Evolutionary conservation across 2,329 filamentous ascomycete genomes (phyloP), one percentile per base, ranked within the genome.

Genomic region (Cytospora mali): DNA sequence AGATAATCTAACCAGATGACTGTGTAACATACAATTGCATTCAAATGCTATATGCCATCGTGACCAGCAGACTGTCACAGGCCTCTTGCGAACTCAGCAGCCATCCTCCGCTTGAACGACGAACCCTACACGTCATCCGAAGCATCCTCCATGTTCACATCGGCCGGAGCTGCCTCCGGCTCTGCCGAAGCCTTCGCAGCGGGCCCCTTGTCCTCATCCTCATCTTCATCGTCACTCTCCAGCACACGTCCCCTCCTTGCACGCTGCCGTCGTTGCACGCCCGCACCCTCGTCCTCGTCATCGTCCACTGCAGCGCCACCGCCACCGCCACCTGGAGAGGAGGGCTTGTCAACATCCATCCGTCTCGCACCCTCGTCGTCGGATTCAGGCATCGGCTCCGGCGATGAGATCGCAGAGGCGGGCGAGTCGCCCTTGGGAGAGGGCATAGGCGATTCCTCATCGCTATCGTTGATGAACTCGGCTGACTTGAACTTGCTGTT

Each of bases 391-490:
- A 53, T 52, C 42, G 60, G 58, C 61, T 62, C 21, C 69, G 59
- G 64, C 31, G 62, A 58, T 31, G 58, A 64, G 11, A 64, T 49
- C 29, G 49, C 42, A 39, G 64, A 66, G n/a, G 70, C 52, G 61
- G 65, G 48, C 59, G 69, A 25, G 69, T 71, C 62, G 61, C 66
- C 63, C 69, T 69, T 66, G 62, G 57, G 64, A 49, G 66, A 54
- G 57, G 51, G 73, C 9, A 74, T 69, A 62, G 67, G 69, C 60
- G 73, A 75, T 51, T 76, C 76, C 3, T 84, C 85, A 67, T 91
- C 88, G 65, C 88, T 92, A 66, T 94, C 90, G 51, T 92, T 89
- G 29, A 97, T 87, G 66, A 93, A 86, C 75, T 96, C 93, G 1
- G 85, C 88, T 56, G 90, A 93, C 83, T 97, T 97, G 81, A 86